These are phyloP conservation scores for Triticum timopheevii DNA, from an alignment of 176 grass and related monocot species.

Conservation along the genomic window DNA sequence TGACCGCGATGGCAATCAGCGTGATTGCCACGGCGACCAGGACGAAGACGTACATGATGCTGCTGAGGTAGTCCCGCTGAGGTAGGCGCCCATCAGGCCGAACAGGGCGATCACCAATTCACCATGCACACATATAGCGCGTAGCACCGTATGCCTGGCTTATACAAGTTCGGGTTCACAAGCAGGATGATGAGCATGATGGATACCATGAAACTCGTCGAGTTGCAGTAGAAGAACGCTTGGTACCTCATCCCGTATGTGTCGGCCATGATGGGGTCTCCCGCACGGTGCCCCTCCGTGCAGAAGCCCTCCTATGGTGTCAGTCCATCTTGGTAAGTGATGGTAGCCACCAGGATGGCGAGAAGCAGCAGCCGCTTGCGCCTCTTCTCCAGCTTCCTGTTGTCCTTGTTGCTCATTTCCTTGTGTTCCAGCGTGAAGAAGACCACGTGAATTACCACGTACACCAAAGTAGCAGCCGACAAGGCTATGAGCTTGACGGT, in stretches of 20 bases:
- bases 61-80: not conserved
- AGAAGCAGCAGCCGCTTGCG: slow-evolving; percentile 25
- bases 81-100: not conserved
- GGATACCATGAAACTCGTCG: slow-evolving; percentile 31
- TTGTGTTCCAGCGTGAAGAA: not conserved
- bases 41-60: not conserved
- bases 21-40: not conserved
- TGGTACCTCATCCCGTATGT: slow-evolving; percentile 23
- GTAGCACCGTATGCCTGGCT: not conserved
- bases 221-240: slow-evolving; percentile 40
- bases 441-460: slow-evolving; percentile 2
- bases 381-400: not conserved
- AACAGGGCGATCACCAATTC: not conserved
- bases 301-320: slow-evolving; percentile 10
- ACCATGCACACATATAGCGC: not conserved
- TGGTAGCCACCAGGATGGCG: not conserved
- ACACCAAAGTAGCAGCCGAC: not conserved
- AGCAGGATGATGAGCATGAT: slow-evolving; percentile 34
- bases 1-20: not conserved
- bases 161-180: not conserved
- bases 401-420: not conserved
- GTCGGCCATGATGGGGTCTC: not conserved
- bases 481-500: slow-evolving; percentile 25
- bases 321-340: slow-evolving; percentile 37
- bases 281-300: not conserved